These are phyloP conservation scores for Cordyceps tenuipes DNA, from an alignment of 2,329 filamentous ascomycete genomes.

Conservation along the genomic window DNA sequence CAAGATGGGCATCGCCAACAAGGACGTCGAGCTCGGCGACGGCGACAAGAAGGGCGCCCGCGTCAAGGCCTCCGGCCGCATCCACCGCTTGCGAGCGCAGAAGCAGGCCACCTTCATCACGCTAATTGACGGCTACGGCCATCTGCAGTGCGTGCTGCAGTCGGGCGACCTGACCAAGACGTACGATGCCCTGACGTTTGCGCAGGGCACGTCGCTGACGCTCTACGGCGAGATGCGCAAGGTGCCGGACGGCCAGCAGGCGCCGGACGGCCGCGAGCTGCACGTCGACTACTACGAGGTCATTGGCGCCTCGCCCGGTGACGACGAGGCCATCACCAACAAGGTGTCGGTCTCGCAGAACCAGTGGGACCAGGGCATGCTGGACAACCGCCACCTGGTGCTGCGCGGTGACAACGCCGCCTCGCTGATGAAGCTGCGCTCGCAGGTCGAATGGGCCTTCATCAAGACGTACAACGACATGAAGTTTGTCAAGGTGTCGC, in stretches of 20 bases:
- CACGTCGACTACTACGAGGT: slow-evolving; percentile 86
- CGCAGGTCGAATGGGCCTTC: slow-evolving; percentile 74
- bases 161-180: slow-evolving; percentile 74
- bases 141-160: slow-evolving; percentile 74
- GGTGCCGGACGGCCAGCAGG: slow-evolving; percentile 68
- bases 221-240: slow-evolving; percentile 77
- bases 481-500: slow-evolving; percentile 73
- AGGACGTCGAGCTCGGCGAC: slow-evolving; percentile 53
- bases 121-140: slow-evolving; percentile 69
- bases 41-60: slow-evolving; percentile 56
- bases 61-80: slow-evolving; percentile 71
- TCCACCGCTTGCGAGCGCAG: slow-evolving; percentile 73
- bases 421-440: slow-evolving; percentile 80
- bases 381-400: slow-evolving; percentile 76
- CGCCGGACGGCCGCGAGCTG: slow-evolving; percentile 77
- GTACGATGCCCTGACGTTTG: slow-evolving; percentile 82
- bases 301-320: slow-evolving; percentile 70
- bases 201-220: slow-evolving; percentile 78
- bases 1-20: slow-evolving; percentile 68
- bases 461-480: slow-evolving; percentile 68
- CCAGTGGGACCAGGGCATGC: slow-evolving; percentile 46
- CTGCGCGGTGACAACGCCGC: slow-evolving; percentile 77
- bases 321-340: slow-evolving; percentile 88
- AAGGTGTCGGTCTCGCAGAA: slow-evolving; percentile 42
- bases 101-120: slow-evolving; percentile 82